Conservation (phyloP, 1,284 basidiomycete species). For the Malassezia yamatoensis region DNA sequence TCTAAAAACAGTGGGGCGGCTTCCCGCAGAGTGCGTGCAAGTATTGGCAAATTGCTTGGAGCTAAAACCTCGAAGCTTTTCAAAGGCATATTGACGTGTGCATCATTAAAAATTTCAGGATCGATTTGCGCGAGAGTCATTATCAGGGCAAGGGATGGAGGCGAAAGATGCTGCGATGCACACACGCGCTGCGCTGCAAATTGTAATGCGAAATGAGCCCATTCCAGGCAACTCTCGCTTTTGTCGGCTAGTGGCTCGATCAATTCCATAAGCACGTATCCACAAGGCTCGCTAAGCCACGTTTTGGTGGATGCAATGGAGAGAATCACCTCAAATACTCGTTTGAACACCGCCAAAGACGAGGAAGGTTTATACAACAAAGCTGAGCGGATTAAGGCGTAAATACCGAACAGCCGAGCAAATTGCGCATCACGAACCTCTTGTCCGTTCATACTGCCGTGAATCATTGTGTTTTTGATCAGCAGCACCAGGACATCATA, state of each 20-base stretch:
- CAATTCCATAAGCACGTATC: slow-evolving; percentile 64
- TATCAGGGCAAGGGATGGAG: slow-evolving; percentile 75
- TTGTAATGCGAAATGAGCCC: slow-evolving; percentile 22
- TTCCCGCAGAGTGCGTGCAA: slow-evolving; percentile 56
- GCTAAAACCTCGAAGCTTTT: slow-evolving; percentile 62
- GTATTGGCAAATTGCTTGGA: slow-evolving; percentile 59
- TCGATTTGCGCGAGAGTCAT: slow-evolving; percentile 53
- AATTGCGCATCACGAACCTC: slow-evolving; percentile 88
- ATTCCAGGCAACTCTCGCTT: slow-evolving; percentile 9
- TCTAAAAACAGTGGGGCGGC: slow-evolving; percentile 24
- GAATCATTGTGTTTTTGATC: slow-evolving; percentile 49
- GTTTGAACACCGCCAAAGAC: slow-evolving; percentile 55
- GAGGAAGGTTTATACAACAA: slow-evolving; percentile 60
- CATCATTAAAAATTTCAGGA: slow-evolving; percentile 48
- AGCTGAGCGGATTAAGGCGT: slow-evolving; percentile 48
- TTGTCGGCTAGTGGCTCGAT: slow-evolving; percentile 19
- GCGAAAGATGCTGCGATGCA: slow-evolving; percentile 58
- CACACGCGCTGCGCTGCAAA: slow-evolving; percentile 25
- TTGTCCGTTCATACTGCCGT: slow-evolving; percentile 56
- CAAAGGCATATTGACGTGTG: slow-evolving; percentile 66
- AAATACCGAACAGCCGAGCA: slow-evolving; percentile 81
- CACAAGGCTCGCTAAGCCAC: slow-evolving; percentile 83
- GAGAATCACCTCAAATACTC: slow-evolving; percentile 60
- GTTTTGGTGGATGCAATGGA: slow-evolving; percentile 70
- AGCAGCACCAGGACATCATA: slow-evolving; percentile 34